Conservation (phyloP, 306 rosid genomes). For the Cucurbita ficifolia region DNA sequence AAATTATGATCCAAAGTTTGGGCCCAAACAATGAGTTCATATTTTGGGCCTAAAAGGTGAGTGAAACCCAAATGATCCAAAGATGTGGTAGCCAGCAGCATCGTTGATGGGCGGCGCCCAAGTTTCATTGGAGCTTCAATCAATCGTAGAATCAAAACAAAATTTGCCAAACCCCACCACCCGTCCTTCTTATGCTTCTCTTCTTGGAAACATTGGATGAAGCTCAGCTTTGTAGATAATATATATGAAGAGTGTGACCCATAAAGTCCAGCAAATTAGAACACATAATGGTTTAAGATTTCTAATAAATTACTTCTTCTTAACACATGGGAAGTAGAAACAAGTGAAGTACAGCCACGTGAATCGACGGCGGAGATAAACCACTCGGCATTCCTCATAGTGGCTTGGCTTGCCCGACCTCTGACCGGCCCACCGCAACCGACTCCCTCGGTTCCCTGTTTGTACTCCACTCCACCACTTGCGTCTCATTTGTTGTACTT, state of each 20-base stretch:
- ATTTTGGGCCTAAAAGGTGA: neutral
- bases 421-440: neutral
- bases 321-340: no score
- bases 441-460: neutral
- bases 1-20: neutral
- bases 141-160: no score
- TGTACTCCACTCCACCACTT: neutral
- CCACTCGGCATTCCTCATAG: no score
- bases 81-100: neutral
- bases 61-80: neutral
- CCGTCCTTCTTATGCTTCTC: neutral
- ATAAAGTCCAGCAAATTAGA: no score
- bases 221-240: neutral
- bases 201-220: neutral
- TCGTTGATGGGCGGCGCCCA: no score
- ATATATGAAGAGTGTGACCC: neutral
- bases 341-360: no score
- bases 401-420: no score
- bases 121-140: no score
- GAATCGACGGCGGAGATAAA: no score
- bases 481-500: neutral
- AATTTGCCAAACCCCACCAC: neutral
- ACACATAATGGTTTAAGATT: no score
- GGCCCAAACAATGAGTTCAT: neutral
- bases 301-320: no score